Evolutionary conservation across 257 asterid genomes (phyloP), one percentile per base, ranked within the genome.

Genomic region (Rauvolfia tetraphylla): DNA sequence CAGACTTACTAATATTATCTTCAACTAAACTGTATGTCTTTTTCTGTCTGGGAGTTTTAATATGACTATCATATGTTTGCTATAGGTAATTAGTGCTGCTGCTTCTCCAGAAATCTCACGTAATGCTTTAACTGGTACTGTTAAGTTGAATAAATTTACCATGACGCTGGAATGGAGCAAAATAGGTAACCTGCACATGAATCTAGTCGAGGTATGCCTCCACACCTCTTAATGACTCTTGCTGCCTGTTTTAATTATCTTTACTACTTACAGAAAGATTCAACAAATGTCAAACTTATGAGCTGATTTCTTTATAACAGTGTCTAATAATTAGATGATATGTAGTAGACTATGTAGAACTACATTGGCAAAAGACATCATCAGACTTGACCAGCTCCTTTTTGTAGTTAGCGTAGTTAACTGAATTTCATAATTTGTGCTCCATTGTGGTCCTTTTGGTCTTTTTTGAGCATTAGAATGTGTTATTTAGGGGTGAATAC

Each of bases 151-250:
- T 36, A 89, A 88, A 76, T 88, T 93, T 81, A 82, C 85, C 20
- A 80, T 93, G 91, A 87, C 91, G 42, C 88, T 90, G 73, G 82
- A 88, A 41, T 95, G 99, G 99, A 95, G 98, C 84, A 82, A 84
- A 67, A 74, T 95, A 61, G 99, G 99, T 25, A 86, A 85, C 83
- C 81, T 95, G 82, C 98, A 87, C 83, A 80, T 93, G 93, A 63
- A 56, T 87, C 88, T 91, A 78, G 79, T 95, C 78, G 89, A 90
- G 99, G 99, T 95, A 87, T 61, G 71, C 62, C 75, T 34, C 41
- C 20, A 20, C 49, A 5, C 17, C 8, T 8, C 54, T 48, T 75
- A 41, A 44, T 0, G 8, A 27, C 27, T 65, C 2, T 38, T 20
- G 14, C 54, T 27, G 31, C 3, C 22, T 49, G 29, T n/a, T 66